Percentiles rank a stretch among this genome's conserved stretches.
Conservation (phyloP, 768 basidiomycete species). For the Trametes cinnabarina region DNA sequence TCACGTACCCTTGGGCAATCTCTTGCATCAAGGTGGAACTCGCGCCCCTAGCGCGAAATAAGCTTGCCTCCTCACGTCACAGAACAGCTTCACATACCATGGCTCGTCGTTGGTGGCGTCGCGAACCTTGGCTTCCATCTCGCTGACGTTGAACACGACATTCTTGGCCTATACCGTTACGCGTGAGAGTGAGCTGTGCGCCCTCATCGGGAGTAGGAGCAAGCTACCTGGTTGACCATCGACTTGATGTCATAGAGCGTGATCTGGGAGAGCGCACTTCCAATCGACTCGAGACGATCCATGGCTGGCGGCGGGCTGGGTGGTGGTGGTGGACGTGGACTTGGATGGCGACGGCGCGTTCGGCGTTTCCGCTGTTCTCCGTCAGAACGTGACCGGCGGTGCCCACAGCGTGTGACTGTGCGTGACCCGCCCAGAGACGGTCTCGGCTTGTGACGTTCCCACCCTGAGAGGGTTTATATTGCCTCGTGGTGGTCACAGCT, state of each 20-base stretch:
- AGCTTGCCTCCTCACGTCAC: neutral
- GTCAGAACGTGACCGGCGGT: slow-evolving; percentile 5
- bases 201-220: neutral
- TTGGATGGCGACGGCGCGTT: slow-evolving; percentile 8
- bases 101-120: slow-evolving; percentile 98
- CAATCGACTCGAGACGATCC: slow-evolving; percentile 78
- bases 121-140: slow-evolving; percentile 95
- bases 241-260: slow-evolving; percentile 92
- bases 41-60: slow-evolving; percentile 71
- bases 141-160: slow-evolving; percentile 91
- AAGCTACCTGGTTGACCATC: slow-evolving; percentile 87
- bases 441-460: too few relatives aligned
- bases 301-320: slow-evolving; percentile 41
- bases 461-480: too few relatives aligned
- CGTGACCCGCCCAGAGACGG: neutral
- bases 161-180: slow-evolving; percentile 90
- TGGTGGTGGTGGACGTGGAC: slow-evolving; percentile 15
- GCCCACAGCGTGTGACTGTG: neutral
- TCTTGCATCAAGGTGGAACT: slow-evolving; percentile 98
- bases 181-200: neutral
- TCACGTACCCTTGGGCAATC: slow-evolving; percentile 88
- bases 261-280: slow-evolving; percentile 73
- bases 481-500: too few relatives aligned
- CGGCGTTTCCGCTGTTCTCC: neutral
- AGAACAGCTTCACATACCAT: slow-evolving; percentile 53